Base-by-base conservation (phyloP, 2,329 filamentous ascomycete species). In the Bipolaris sorokiniana region DNA sequence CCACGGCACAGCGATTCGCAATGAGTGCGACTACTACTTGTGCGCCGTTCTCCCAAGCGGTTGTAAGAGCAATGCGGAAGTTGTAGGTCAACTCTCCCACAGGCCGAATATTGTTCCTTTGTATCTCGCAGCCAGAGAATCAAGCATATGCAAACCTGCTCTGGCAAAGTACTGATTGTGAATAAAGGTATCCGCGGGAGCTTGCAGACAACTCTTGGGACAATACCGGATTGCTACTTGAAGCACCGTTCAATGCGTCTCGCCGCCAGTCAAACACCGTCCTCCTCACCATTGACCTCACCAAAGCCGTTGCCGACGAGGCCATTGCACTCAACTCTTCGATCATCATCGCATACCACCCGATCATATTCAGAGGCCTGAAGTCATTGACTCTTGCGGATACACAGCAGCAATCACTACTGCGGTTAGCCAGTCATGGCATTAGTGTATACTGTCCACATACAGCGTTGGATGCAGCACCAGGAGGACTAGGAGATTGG, bases 391-490 rank as follows among this genome's bases (percentile, higher is more conserved):
- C 91, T 33, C 85, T 92, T 46, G 84, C 84, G 60, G 90, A 99
- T 72, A 85, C 91, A 9, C 95, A 98, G 76, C 95, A 99, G 74
- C 85, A 88, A 41, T 91, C 91, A 6, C 85, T 99, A 31, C 83
- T 99, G 3, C 86, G 89, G 42, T 84, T 99, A 11, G 90, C 89
- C 45, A 90, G 91, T 62, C 87, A 90, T 75, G 93, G 94, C 34
- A 92, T 99, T 69, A 96, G 92, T 63, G 92, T 99, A 54, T 99
- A 98, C 81, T 92, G 90, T 64, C 95, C 95, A 0, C 95, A 99
- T 78, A 99, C 95, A 0, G 94, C 95, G 13, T 87, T 98, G 41
- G 95, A 99, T 77, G 92, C 92, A 37, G 91, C 91, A 0, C 86
- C 88, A 0, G 86, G 88, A 16, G 95, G 95, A 3, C 86, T 99